Base-by-base conservation (phyloP, 2,329 filamentous ascomycete genomes). In the Alternaria gansuensis region DNA sequence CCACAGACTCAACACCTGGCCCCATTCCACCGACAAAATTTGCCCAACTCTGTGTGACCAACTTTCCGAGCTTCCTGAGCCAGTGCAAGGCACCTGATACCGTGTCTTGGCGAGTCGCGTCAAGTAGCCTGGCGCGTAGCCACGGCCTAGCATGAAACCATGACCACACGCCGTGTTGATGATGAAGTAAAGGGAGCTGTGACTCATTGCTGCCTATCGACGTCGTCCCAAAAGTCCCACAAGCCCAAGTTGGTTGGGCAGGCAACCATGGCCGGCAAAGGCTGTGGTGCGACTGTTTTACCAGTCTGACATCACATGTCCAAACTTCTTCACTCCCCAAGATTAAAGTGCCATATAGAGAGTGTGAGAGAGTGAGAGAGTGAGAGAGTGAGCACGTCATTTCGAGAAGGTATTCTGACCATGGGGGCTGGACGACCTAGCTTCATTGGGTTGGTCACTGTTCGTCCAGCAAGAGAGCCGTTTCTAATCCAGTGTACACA, bases 51-150 rank as follows among this genome's bases (percentile, higher is more conserved):
- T 67, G 63, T 73, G 63, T 54, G 52, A 49, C 44, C 50, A 43
- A 33, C 39, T 43, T 43, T 52, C 68, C 63, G 51, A 46, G 54
- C 60, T 59, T 58, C 62, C 14, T 13, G 40, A 45, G 26, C 53
- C 51, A 61, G 52, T 59, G 11, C 29, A 14, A 67, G 65, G 69
- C 71, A 70, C 69, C 67, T 73, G 71, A 71, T 60, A 69, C 49
- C 71, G 73, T 69, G 73, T 69, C 49, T 40, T 46, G 46, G 52
- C n/a, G 54, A 55, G 58, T 59, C 63, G 61, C 62, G 37, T 57
- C 44, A n/a, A 43, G 54, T 28, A 33, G 44, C 44, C 44, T 48
- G 62, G 59, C 57, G 57, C 60, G 60, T 62, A 40, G 17, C 36
- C 29, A 29, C 11, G 14, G 5, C n/a, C 41, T 31, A 55, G 55